Conservation (phyloP, 192 early-diverging fungal genomes). For the Phlyctochytrium planicorne region DNA sequence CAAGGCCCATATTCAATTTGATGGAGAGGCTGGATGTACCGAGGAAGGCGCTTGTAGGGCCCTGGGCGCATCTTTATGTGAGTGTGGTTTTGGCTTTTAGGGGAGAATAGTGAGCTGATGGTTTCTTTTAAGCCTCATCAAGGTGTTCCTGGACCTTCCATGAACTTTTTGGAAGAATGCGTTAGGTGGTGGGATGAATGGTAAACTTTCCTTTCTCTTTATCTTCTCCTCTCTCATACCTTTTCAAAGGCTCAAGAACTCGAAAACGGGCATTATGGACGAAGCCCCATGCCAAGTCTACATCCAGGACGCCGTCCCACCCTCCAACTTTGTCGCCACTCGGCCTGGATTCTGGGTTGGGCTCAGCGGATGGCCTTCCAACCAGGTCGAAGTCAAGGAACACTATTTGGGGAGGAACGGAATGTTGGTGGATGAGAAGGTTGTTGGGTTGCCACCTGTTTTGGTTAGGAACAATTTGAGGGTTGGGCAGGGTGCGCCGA, state of each 20-base stretch:
- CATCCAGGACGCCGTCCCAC: background rate
- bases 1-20: background rate
- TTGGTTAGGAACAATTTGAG: background rate
- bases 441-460: background rate
- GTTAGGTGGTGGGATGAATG: constrained; percentile 10
- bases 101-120: background rate
- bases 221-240: background rate
- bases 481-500: background rate
- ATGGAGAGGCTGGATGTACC: constrained; percentile 1
- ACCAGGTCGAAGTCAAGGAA: background rate
- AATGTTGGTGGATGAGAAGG: background rate
- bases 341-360: background rate
- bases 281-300: background rate
- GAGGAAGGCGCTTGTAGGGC: constrained; percentile 5
- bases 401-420: background rate
- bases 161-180: constrained; percentile 6
- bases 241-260: background rate
- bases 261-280: background rate
- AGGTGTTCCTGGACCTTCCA: background rate
- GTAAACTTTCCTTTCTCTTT: background rate
- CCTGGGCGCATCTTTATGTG: constrained; percentile 11
- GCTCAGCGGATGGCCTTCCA: background rate
- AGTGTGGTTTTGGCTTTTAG: no score
- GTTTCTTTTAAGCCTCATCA: background rate
- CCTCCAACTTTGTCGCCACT: background rate